Evolutionary conservation across 257 asterid genomes (phyloP).

Genomic region (Penstemon eatonii): DNA sequence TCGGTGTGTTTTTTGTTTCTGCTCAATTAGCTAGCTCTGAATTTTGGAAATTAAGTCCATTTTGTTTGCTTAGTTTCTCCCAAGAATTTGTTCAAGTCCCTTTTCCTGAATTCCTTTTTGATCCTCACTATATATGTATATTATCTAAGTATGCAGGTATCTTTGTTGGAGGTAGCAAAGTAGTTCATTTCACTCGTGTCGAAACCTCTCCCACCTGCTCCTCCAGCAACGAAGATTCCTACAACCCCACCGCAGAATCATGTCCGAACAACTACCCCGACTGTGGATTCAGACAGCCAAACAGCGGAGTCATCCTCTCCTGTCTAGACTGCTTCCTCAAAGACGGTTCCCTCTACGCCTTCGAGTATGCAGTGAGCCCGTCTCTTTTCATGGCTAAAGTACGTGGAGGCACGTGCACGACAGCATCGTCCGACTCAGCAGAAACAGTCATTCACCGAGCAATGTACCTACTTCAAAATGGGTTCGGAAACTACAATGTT

Average conservation of each 20-base stretch:
- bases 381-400: slow-evolving; percentile 71
- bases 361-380: slow-evolving; percentile 72
- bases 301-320: slow-evolving; percentile 71
- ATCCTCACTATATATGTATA: background rate
- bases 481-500: slow-evolving; percentile 77
- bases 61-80: slow-evolving; percentile 1
- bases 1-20: background rate
- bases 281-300: slow-evolving; percentile 81
- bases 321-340: slow-evolving; percentile 84
- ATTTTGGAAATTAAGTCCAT: too few species aligned
- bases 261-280: slow-evolving; percentile 69
- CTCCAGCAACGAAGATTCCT: slow-evolving; percentile 32
- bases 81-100: background rate
- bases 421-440: slow-evolving; percentile 69
- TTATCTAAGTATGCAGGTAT: slow-evolving; percentile 49
- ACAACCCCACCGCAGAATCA: slow-evolving; percentile 29
- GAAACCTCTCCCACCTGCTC: slow-evolving; percentile 35
- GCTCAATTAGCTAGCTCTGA: background rate
- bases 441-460: slow-evolving; percentile 72
- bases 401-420: slow-evolving; percentile 93
- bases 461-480: slow-evolving; percentile 73
- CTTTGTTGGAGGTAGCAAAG: slow-evolving; percentile 82
- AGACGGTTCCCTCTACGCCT: slow-evolving; percentile 63
- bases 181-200: slow-evolving; percentile 76
- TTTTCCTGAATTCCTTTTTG: background rate